phyloP scores from a whole-genome alignment of 1,284 basidiomycete genomes.

The Austroboletus novae-zelandiae region DNA sequence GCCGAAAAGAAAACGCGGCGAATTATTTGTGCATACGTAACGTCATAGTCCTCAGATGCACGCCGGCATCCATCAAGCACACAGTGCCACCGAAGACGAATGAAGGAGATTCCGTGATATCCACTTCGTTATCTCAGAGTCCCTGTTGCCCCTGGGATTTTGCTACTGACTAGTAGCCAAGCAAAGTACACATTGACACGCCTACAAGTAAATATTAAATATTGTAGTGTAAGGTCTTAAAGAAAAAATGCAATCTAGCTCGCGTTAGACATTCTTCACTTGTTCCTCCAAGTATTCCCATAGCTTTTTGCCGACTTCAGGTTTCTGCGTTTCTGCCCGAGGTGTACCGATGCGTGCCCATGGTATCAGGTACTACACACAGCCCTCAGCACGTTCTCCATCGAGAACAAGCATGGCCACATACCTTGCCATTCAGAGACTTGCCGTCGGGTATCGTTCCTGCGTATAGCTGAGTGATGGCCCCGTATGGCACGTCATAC shows the following conservation, averaged over 20 bases:
- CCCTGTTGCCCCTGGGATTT: no score
- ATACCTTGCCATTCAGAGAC: slow-evolving; percentile 46
- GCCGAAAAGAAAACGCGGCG: no score
- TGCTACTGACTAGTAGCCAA: no score
- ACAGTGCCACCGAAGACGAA: no score
- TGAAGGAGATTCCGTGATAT: no score
- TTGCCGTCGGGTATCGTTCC: slow-evolving; percentile 45
- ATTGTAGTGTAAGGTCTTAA: neutral
- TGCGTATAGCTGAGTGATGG: slow-evolving; percentile 52
- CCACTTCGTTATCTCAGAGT: no score
- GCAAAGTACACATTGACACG: no score
- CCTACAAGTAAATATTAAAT: neutral
- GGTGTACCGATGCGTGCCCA: slow-evolving; percentile 40
- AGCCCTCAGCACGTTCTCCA: neutral
- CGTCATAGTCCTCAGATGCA: no score
- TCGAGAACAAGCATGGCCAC: neutral
- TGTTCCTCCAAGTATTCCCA: slow-evolving; percentile 45
- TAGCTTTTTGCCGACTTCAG: slow-evolving; percentile 35
- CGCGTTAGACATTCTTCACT: slow-evolving; percentile 23
- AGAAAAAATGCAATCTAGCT: neutral
- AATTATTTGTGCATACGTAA: no score
- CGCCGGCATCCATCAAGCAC: no score
- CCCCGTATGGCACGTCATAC: slow-evolving; percentile 38
- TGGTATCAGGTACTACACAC: slow-evolving; percentile 41
- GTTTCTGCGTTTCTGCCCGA: slow-evolving; percentile 29